Base-by-base conservation (phyloP, 305 asterid species). In the Rubia tinctorum region DNA sequence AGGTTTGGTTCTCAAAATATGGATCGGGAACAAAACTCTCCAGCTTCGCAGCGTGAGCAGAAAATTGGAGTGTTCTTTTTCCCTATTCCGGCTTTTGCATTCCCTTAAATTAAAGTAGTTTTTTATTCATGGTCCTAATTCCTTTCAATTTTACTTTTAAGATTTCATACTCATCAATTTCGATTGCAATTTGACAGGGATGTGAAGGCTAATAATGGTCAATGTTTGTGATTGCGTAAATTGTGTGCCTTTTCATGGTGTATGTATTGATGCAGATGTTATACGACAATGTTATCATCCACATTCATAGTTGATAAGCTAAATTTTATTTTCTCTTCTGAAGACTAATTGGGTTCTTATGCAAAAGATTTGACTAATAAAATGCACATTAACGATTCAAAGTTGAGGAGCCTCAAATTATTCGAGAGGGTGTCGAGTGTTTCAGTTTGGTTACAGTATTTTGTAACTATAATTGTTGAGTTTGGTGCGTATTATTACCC, bases 221-320 rank as follows among this genome's bases (percentile, higher is more conserved):
- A 14, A 71, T 47, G 65, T 71, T 77, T 44, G 47, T 77, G 8
- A 0, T 77, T n/a, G n/a, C n/a, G n/a, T n/a, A n/a, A 42, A 72
- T 72, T 23, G 61, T 71, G 40, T 77, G 80, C 73, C 53, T 77
- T 2, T 77, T 65, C 43, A 53, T 77, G 56, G 73, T 73, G 2
- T 67, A 66, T 65, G 56, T 68, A 30, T 37, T 72, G 77, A 68
- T 51, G 72, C 71, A 61, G 60, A 78, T n/a, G 75, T 34, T 78
- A 78, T 49, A 78, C 81, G 5, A 72, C 77, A 23, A 73, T 62
- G 2, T 13, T 78, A 25, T 73, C 75, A 15, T 9, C 74, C 47
- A 78, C 82, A 66, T 72, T 85, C 58, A 89, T 90, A 0, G 78
- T 87, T 3, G 88, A 83, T 81, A 88, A 85, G 51, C 20, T 87